Evolutionary conservation across 768 basidiomycete species (phyloP).

Genomic region (Butyriboletus loyo): DNA sequence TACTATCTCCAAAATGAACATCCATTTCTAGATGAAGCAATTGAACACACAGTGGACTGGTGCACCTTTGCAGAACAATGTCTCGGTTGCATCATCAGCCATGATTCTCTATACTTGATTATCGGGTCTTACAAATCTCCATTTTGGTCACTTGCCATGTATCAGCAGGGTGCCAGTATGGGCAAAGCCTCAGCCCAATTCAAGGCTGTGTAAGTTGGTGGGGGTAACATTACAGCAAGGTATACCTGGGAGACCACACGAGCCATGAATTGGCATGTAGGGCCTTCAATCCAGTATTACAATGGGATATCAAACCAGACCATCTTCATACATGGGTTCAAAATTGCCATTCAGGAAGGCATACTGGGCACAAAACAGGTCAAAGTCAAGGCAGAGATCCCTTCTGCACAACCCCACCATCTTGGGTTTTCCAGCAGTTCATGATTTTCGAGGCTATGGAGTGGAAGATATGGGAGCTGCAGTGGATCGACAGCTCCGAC

Average conservation of each 20-base stretch:
- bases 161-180: not conserved
- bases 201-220: conserved; percentile 10
- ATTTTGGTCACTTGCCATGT: conserved; percentile 30
- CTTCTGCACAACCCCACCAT: not conserved
- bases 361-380: conserved; percentile 3
- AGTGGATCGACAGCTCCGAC: not conserved
- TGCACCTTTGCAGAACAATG: conserved; percentile 25
- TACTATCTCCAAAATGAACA: conserved; percentile 22
- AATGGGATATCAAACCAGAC: conserved; percentile 17
- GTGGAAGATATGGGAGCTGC: not conserved
- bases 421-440: not conserved
- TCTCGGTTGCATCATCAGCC: conserved; percentile 16
- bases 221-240: conserved; percentile 10
- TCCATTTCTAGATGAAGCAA: conserved; percentile 20
- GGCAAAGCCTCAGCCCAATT: conserved; percentile 4
- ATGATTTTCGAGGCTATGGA: not conserved
- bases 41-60: conserved; percentile 24
- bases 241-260: conserved; percentile 15
- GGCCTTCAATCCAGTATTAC: conserved; percentile 1
- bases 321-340: conserved; percentile 22
- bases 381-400: not conserved
- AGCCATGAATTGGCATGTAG: conserved; percentile 5
- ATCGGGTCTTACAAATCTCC: conserved; percentile 10
- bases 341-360: conserved; percentile 6
- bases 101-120: conserved; percentile 26